A percentile compares a stretch with the other conserved stretches of the same genome.
phyloP scores from a whole-genome alignment of 2,329 filamentous ascomycete genomes.

The Didymella glomerata region DNA sequence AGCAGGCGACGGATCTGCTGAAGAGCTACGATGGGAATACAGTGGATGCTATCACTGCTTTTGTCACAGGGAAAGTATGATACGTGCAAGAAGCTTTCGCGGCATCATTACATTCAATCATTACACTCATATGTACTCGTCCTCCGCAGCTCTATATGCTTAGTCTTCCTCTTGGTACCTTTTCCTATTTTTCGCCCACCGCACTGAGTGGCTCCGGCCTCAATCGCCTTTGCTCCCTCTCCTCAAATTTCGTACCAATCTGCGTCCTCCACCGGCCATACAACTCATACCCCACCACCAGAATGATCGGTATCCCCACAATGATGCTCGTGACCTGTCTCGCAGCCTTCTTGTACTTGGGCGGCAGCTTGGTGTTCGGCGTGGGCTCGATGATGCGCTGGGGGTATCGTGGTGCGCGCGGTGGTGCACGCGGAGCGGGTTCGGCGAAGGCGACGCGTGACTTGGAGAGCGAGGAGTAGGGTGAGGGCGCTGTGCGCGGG shows the following conservation, averaged over 20 bases:
- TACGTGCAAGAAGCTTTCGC: neutral
- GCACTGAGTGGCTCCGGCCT: slow-evolving; percentile 1
- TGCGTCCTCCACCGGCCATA: slow-evolving; percentile 37
- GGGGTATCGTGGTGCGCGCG: slow-evolving; percentile 13
- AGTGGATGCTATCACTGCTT: slow-evolving; percentile 72
- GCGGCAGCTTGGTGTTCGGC: slow-evolving; percentile 32
- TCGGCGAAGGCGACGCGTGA: slow-evolving; percentile 14
- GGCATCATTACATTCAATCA: neutral
- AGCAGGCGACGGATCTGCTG: slow-evolving; percentile 77
- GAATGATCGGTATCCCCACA: slow-evolving; percentile 45
- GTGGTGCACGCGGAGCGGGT: slow-evolving; percentile 19
- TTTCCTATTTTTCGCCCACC: neutral
- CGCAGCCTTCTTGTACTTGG: slow-evolving; percentile 46
- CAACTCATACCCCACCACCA: slow-evolving; percentile 47
- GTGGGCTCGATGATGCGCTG: slow-evolving; percentile 34
- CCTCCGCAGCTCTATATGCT: no score
- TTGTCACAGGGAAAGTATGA: slow-evolving; percentile 43
- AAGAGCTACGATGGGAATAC: slow-evolving; percentile 75
- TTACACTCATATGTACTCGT: neutral
- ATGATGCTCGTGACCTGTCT: slow-evolving; percentile 46
- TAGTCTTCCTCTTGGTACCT: no score
- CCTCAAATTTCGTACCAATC: slow-evolving; percentile 29
- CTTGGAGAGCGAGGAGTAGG: slow-evolving; percentile 8
- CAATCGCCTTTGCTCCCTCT: slow-evolving; percentile 8
- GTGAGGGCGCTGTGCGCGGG: slow-evolving; percentile 28